Evolutionary conservation across 805 yeast genomes (phyloP).

Genomic region (Nakazawaea wickerhamii): DNA sequence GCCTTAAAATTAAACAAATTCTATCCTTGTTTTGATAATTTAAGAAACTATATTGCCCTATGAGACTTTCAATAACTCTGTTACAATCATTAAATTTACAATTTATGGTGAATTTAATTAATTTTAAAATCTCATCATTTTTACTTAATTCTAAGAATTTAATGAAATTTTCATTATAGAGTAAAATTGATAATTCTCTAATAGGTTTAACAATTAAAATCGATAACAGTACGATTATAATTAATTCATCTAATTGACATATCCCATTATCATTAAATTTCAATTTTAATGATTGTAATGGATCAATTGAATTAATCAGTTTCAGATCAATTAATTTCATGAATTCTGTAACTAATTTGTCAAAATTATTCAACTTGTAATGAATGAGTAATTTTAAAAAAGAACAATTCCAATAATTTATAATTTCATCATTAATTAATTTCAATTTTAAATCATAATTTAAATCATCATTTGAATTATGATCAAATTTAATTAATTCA

Average conservation of each 20-base stretch:
- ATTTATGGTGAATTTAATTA: not conserved
- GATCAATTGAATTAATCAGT: slow-evolving; percentile 3
- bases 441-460: not conserved
- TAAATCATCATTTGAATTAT: slow-evolving; percentile 1
- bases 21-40: not conserved
- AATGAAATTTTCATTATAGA: slow-evolving; percentile 1
- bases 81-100: slow-evolving; percentile 1
- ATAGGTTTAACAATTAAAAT: slow-evolving; percentile 8
- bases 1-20: slow-evolving; percentile 2
- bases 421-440: slow-evolving; percentile 2
- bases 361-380: slow-evolving; percentile 9
- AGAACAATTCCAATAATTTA: slow-evolving; percentile 7
- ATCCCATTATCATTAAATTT: slow-evolving; percentile 1
- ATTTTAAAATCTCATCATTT: not conserved
- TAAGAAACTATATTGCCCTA: slow-evolving; percentile 3
- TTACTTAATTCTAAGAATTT: not conserved
- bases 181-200: not conserved
- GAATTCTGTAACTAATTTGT: slow-evolving; percentile 4
- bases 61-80: not conserved
- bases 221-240: not conserved
- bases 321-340: slow-evolving; percentile 2
- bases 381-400: slow-evolving; percentile 2
- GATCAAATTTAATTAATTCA: not conserved
- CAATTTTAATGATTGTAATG: not conserved
- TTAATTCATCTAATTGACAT: slow-evolving; percentile 5